These are phyloP conservation scores for Debaryomyces nepalensis DNA, from an alignment of 1,139 yeast genomes.

Conservation along the genomic window DNA sequence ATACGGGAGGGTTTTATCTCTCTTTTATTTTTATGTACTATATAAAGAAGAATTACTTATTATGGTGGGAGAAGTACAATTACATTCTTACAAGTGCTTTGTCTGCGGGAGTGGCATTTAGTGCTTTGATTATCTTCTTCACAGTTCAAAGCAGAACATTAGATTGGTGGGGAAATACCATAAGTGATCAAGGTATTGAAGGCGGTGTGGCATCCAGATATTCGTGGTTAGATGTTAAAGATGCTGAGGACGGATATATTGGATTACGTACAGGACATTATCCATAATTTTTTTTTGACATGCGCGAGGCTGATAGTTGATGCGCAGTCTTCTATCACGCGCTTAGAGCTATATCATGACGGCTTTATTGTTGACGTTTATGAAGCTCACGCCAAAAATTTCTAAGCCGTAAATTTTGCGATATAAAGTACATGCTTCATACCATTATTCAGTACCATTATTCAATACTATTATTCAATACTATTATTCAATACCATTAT, in stretches of 20 bases:
- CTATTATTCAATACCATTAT: no score
- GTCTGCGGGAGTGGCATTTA: slow-evolving; percentile 63
- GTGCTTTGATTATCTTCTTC: slow-evolving; percentile 60
- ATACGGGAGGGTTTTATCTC: slow-evolving; percentile 54
- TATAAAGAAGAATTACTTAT: slow-evolving; percentile 50
- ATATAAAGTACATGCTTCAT: no score
- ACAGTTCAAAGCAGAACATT: slow-evolving; percentile 51
- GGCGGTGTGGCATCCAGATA: slow-evolving; percentile 36
- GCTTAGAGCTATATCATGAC: no score
- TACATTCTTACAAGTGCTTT: slow-evolving; percentile 63
- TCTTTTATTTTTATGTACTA: slow-evolving; percentile 57
- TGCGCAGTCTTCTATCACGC: no score
- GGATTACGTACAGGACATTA: slow-evolving; percentile 45
- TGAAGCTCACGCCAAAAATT: neutral
- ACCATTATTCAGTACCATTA: no score
- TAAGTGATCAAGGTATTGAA: slow-evolving; percentile 49
- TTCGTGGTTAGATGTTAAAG: slow-evolving; percentile 37
- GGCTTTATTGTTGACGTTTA: neutral
- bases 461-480: no score
- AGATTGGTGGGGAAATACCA: slow-evolving; percentile 65
- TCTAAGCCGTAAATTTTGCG: no score
- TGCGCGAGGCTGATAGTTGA: no score
- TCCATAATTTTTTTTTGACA: slow-evolving; percentile 32
- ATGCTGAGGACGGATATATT: slow-evolving; percentile 50
- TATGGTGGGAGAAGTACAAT: slow-evolving; percentile 71